Base-by-base conservation (phyloP, 2,329 filamentous ascomycete species). In the Penicillium thymicola region DNA sequence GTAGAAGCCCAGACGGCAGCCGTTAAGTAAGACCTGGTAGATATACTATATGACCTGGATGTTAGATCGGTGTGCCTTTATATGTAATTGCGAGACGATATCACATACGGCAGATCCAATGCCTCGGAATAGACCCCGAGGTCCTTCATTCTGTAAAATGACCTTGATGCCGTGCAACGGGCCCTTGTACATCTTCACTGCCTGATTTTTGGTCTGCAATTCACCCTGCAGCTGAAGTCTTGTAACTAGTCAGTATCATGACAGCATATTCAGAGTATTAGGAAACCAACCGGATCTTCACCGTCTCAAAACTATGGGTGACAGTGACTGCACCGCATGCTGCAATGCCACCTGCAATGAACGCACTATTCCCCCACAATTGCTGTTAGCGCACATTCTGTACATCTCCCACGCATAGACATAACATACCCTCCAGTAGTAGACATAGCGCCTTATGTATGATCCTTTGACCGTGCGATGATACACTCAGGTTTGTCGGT, bases 321-420 rank as follows among this genome's bases (percentile, higher is more conserved):
- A 95, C 92, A 40, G 93, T 97, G 56, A 99, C 94, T 63, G 94
- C 94, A 71, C 94, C 94, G 78, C 93, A 97, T 64, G 94, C 94
- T 72, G 94, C 94, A 71, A 99, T 89, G 72, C 94, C 94, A 73
- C 94, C 94, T 55, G 94, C 93, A 69, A 97, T 86, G 81, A 99
- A 99, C 60, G 92, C 90, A 65, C 92, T 85, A 51, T 51, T 45
- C 14, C 47, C 52, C 8, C 40, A 45, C 16, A 44, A 27, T n/a
- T 44, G 14, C 32, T 3, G 43, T 65, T 43, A 65, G 63, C 54
- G n/a, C 40, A 58, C n/a, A 44, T 25, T 10, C 25, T 37, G 41
- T 13, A 18, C n/a, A 16, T 8, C 37, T 34, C 7, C 0, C 3
- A 6, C 13, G 6, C 27, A 38, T 6, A 40, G 9, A 10, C 28